Base-by-base conservation (phyloP, 257 asterid genomes). In the Anisodus tanguticus region DNA sequence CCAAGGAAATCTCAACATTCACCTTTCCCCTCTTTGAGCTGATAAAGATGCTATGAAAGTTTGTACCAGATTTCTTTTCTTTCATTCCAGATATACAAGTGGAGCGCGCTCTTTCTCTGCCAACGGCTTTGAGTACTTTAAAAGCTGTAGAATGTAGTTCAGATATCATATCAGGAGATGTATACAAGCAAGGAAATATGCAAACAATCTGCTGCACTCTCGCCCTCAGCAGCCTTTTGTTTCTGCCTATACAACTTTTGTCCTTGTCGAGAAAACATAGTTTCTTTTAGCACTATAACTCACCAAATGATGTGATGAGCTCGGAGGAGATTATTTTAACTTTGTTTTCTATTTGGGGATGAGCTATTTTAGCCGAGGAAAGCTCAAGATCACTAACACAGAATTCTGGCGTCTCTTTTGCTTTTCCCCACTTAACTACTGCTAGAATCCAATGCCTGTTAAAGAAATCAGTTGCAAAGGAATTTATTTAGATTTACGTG, bases 21-120 rank as follows among this genome's bases (percentile, higher is more conserved):
- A 71, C 79, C 79, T n/a, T 11, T n/a, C 37, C 59, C 60, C 45
- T 19, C 62, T 74, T 72, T 74, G n/a, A 22, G 81, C 81, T 49
- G 81, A 26, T 49, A 70, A 35, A 12, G 81, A 74, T 49, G 62
- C 81, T 51, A 22, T 22, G 12, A 2, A 49, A 53, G 41, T 76
- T 76, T 76, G 81, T 49, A 74, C 62, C 59, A 19, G 43, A 19
- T 49, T 74, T 47, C 4, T 60, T 49, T 43, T 49, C 39, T 13
- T 74, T 26, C 62, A 6, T 74, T 74, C 62, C 62, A 22, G 81
- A 19, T n/a, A 74, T 47, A 74, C n/a, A 45, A 72, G 41, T 72
- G 39, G 81, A 4, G 43, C 6, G 3, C 0, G 15, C 26, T 58
- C 9, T 6, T 58, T 58, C 64, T 58, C 64, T 19, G 2, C 9